Evolutionary conservation across 352 stramenopile species (phyloP).

Genomic region (Thraustochytrium striatum): DNA sequence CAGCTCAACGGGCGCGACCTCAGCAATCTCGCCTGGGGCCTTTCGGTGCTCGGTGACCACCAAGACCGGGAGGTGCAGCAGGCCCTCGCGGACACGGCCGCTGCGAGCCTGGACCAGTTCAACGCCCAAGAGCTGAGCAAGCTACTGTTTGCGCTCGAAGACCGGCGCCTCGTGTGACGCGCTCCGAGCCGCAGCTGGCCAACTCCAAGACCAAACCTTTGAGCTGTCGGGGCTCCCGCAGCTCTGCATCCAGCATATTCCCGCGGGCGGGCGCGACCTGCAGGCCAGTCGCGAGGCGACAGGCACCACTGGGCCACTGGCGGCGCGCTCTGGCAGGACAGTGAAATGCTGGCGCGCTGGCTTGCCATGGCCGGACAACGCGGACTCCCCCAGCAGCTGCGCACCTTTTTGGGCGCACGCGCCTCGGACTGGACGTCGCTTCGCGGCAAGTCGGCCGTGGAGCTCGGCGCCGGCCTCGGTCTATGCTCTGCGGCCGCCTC

Average conservation of each 20-base stretch:
- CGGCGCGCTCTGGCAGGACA: slow-evolving; percentile 27
- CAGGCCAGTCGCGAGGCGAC: slow-evolving; percentile 25
- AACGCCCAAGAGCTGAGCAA: slow-evolving; percentile 44
- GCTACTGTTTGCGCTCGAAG: slow-evolving; percentile 38
- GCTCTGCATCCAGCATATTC: slow-evolving; percentile 17
- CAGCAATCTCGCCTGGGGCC: slow-evolving; percentile 20
- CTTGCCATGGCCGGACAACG: neutral
- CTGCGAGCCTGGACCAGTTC: slow-evolving; percentile 4
- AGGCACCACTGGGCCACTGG: slow-evolving; percentile 29
- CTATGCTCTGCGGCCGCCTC: slow-evolving; percentile 7
- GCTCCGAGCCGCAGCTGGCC: neutral
- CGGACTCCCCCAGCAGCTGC: neutral
- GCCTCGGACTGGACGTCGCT: neutral
- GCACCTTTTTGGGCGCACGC: neutral
- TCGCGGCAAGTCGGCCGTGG: neutral
- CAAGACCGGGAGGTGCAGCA: neutral
- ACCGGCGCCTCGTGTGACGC: neutral
- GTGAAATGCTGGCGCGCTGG: slow-evolving; percentile 24
- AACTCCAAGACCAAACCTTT: neutral
- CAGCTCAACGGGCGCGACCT: slow-evolving; percentile 23
- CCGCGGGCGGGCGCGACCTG: slow-evolving; percentile 2
- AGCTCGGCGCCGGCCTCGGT: slow-evolving; percentile 27
- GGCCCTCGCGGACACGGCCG: slow-evolving; percentile 1
- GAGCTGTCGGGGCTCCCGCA: neutral
- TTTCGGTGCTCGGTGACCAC: neutral